phyloP scores from a whole-genome alignment of 2,329 filamentous ascomycete genomes.

The Cladobotryum mycophilum region DNA sequence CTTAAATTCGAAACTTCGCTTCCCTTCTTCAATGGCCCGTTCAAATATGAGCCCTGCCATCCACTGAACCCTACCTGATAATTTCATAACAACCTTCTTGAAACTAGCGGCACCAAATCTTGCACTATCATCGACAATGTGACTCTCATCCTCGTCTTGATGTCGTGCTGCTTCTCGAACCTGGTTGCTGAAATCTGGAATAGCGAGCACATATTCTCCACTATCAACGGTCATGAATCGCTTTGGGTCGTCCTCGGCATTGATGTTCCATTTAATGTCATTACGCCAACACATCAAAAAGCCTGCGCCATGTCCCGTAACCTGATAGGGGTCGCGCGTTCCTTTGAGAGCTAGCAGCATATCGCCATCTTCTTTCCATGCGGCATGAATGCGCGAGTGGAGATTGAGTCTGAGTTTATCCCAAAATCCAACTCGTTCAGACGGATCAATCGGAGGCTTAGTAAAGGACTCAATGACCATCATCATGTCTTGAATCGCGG shows the following conservation, averaged over 20 bases:
- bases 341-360: slow-evolving; percentile 91
- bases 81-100: slow-evolving; percentile 98
- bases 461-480: slow-evolving; percentile 97
- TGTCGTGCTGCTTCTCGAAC: slow-evolving; percentile 59
- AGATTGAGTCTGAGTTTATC: slow-evolving; percentile 94
- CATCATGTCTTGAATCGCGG: slow-evolving; percentile 99
- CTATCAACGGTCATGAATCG: slow-evolving; percentile 95
- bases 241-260: slow-evolving; percentile 78
- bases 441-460: slow-evolving; percentile 88
- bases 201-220: slow-evolving; percentile 87
- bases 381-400: slow-evolving; percentile 80
- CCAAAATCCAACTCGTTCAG: slow-evolving; percentile 94
- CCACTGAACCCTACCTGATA: slow-evolving; percentile 94
- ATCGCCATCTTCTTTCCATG: slow-evolving; percentile 94
- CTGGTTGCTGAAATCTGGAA: slow-evolving; percentile 88
- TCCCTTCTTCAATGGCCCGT: slow-evolving; percentile 64
- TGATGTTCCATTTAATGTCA: slow-evolving; percentile 81
- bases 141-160: slow-evolving; percentile 50
- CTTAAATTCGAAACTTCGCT: slow-evolving; percentile 78
- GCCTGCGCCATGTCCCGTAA: slow-evolving; percentile 87
- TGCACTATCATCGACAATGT: slow-evolving; percentile 56
- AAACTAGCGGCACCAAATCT: slow-evolving; percentile 81
- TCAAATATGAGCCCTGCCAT: slow-evolving; percentile 89
- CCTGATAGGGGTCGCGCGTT: slow-evolving; percentile 83
- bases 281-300: slow-evolving; percentile 99